Evolutionary conservation across 768 basidiomycete genomes (phyloP).

Genomic region (Suillus bovinus): DNA sequence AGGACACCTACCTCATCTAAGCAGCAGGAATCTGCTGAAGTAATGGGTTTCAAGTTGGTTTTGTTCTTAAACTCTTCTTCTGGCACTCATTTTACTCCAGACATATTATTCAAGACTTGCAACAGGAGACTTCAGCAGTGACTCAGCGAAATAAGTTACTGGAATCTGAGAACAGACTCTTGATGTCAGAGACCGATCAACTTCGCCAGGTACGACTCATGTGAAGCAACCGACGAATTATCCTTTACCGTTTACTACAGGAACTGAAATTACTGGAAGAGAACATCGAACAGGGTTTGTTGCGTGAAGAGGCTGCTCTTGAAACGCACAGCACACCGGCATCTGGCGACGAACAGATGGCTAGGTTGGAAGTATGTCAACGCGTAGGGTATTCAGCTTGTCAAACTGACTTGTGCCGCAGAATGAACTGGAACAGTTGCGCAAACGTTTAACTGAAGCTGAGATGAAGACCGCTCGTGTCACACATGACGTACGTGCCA

Average conservation of each 20-base stretch:
- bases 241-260: conserved; percentile 36
- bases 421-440: conserved; percentile 68
- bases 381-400: not conserved
- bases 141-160: conserved; percentile 69
- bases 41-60: conserved; percentile 77
- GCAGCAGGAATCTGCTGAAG: conserved; percentile 62
- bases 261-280: conserved; percentile 79
- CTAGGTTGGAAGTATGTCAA: conserved; percentile 52
- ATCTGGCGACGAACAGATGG: conserved; percentile 41
- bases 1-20: conserved; percentile 43
- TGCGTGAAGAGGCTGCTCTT: conserved; percentile 47
- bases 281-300: conserved; percentile 62
- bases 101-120: conserved; percentile 86
- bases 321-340: conserved; percentile 20
- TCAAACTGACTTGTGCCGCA: conserved; percentile 25
- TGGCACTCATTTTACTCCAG: conserved; percentile 36
- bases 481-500: conserved; percentile 60
- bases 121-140: conserved; percentile 70
- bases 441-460: conserved; percentile 64
- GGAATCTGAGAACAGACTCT: conserved; percentile 72
- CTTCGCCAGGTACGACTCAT: conserved; percentile 59
- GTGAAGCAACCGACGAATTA: not conserved
- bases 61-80: not conserved
- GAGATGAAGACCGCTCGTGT: conserved; percentile 77
- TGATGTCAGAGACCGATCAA: conserved; percentile 57